These are phyloP conservation scores for Apostasia ramifera DNA, from an alignment of 106 monocot species.

Conservation along the genomic window DNA sequence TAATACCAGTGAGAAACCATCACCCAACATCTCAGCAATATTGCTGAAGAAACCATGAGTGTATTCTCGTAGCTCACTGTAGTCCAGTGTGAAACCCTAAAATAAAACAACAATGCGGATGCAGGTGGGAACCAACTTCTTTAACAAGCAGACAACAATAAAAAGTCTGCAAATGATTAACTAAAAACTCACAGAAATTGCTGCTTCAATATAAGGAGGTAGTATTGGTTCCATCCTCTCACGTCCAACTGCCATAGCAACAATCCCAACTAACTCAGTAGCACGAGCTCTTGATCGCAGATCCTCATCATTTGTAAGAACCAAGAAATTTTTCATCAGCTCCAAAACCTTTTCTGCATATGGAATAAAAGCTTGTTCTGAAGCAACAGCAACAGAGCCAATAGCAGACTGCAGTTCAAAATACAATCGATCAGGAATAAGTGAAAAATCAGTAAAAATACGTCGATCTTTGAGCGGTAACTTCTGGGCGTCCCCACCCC, in stretches of 20 bases:
- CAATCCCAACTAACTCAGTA: conserved; percentile 93
- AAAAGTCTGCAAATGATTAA: neutral
- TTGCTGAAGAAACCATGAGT: conserved; percentile 99
- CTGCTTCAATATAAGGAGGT: conserved; percentile 88
- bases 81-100: conserved; percentile 90
- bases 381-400: conserved; percentile 82
- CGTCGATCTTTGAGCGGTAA: neutral
- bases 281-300: conserved; percentile 78
- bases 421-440: neutral
- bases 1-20: conserved; percentile 70
- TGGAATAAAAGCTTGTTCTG: conserved; percentile 90
- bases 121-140: neutral
- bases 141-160: neutral
- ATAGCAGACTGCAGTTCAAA: conserved; percentile 83
- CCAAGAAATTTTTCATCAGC: conserved; percentile 90
- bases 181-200: conserved; percentile 46
- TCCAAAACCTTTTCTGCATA: conserved; percentile 86
- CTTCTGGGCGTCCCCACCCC: too few relatives aligned
- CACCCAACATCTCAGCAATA: conserved; percentile 88
- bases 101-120: neutral
- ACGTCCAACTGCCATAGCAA: conserved; percentile 85
- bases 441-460: conserved; percentile 3
- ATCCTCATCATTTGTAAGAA: conserved; percentile 87
- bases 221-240: conserved; percentile 76
- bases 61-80: conserved; percentile 94